phyloP scores from a whole-genome alignment of 1,284 basidiomycete genomes.

The Schizophyllum amplum region DNA sequence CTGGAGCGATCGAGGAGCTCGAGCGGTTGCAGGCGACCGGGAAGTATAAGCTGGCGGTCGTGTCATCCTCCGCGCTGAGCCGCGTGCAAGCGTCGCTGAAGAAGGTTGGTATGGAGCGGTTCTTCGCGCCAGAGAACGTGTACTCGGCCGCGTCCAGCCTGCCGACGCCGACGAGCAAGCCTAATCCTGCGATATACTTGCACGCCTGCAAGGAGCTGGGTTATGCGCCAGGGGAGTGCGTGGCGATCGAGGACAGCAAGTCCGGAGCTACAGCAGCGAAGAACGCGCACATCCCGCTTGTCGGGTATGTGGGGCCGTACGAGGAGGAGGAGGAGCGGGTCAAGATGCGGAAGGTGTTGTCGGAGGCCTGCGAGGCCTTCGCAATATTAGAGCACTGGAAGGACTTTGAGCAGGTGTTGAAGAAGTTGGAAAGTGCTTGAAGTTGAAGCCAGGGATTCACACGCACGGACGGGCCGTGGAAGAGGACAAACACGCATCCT shows the following conservation, averaged over 20 bases:
- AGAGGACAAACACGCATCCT: too few relatives aligned
- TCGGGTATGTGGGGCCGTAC: constrained; percentile 19
- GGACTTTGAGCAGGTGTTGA: constrained; percentile 15
- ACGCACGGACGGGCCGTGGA: too few relatives aligned
- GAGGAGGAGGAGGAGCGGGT: constrained; percentile 14
- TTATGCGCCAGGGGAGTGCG: constrained; percentile 14
- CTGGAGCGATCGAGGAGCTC: constrained; percentile 13
- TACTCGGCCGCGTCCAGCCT: constrained; percentile 20
- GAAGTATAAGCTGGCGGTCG: constrained; percentile 18
- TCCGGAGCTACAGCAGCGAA: constrained; percentile 17
- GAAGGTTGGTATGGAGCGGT: constrained; percentile 17
- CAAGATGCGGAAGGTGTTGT: constrained; percentile 13
- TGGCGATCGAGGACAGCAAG: constrained; percentile 21
- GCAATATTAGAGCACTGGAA: constrained; percentile 19
- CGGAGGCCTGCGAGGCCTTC: constrained; percentile 15
- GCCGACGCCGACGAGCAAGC: constrained; percentile 19
- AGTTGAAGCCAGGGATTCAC: too few relatives aligned
- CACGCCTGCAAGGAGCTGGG: constrained; percentile 19
- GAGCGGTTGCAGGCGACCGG: constrained; percentile 10
- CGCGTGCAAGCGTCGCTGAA: constrained; percentile 18
- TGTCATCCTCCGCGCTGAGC: constrained; percentile 18
- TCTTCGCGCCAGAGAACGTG: constrained; percentile 15
- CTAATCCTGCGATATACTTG: constrained; percentile 20
- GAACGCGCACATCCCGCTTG: constrained; percentile 15
- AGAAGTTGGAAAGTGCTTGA: constrained; percentile 11